Evolutionary conservation across 75 land plant species (phyloP).

Genomic region (Sequoia sempervirens): DNA sequence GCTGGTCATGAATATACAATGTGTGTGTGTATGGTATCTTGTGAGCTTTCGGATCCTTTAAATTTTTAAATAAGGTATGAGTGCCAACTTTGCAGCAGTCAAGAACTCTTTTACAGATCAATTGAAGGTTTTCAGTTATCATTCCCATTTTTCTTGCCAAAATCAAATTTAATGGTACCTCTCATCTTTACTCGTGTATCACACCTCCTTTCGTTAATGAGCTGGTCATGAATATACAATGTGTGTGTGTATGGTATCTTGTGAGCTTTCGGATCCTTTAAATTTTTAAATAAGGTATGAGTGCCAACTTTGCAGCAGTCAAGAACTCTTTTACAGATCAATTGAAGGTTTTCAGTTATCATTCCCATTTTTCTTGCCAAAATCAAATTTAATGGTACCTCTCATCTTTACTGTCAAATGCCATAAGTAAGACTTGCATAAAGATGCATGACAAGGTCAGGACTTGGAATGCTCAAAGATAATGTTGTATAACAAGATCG

Average conservation of each 20-base stretch:
- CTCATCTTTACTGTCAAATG: not conserved
- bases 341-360: not conserved
- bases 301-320: not conserved
- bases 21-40: not conserved
- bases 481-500: not conserved
- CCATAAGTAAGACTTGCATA: not conserved
- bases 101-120: not conserved
- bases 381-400: not conserved
- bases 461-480: not conserved
- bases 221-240: not conserved
- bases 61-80: not conserved
- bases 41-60: not conserved
- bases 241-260: not conserved
- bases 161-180: not conserved
- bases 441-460: not conserved
- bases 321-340: not conserved
- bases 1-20: not conserved
- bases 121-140: not conserved
- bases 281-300: not conserved
- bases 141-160: not conserved
- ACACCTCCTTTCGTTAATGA: not conserved
- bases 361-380: not conserved
- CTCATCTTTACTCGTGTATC: not conserved
- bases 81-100: not conserved
- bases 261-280: not conserved